These are phyloP conservation scores for Hemisphaericaspora nanyangensis DNA, from an alignment of 805 yeast species.

Conservation along the genomic window DNA sequence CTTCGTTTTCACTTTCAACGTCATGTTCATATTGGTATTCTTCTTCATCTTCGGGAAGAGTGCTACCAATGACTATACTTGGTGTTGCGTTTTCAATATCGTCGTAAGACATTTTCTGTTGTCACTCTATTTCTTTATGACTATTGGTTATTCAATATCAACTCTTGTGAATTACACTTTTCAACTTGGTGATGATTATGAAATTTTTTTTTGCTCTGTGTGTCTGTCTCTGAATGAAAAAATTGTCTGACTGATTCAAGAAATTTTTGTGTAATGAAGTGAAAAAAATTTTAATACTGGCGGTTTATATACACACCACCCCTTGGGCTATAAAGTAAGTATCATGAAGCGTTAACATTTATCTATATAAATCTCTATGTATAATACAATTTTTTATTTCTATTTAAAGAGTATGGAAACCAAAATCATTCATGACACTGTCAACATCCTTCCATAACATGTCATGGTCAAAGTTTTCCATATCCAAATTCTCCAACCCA, in stretches of 20 bases:
- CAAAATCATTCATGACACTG: conserved; percentile 86
- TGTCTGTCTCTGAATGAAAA: neutral
- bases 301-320: neutral
- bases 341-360: no score
- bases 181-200: neutral
- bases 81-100: conserved; percentile 85
- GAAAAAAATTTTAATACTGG: neutral
- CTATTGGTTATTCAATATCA: no score
- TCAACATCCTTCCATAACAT: conserved; percentile 79
- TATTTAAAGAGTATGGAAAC: conserved; percentile 57
- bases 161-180: no score
- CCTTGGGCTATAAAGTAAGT: neutral
- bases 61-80: conserved; percentile 71
- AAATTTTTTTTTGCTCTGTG: neutral
- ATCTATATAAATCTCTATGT: no score
- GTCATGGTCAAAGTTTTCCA: conserved; percentile 48
- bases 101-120: conserved; percentile 54
- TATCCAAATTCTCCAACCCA: conserved; percentile 29
- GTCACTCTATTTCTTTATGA: neutral
- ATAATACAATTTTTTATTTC: no score
- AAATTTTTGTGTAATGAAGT: neutral
- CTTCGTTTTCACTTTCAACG: conserved; percentile 43
- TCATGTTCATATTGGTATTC: conserved; percentile 52
- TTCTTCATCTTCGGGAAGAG: conserved; percentile 33
- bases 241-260: no score